phyloP scores from a whole-genome alignment of 2,329 filamentous ascomycete species.

The Aspergillus ochraceus region DNA sequence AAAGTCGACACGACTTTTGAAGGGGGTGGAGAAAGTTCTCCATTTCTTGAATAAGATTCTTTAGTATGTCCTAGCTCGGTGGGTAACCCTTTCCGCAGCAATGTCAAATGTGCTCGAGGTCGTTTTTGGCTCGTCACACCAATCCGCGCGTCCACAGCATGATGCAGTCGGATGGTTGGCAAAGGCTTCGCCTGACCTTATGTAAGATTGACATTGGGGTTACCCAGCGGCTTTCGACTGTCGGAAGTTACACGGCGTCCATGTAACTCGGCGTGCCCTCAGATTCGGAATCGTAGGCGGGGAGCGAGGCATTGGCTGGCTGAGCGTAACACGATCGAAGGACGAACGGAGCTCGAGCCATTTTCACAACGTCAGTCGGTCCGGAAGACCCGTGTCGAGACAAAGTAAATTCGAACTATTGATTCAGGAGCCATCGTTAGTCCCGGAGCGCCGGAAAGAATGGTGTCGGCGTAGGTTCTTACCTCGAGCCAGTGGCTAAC shows the following conservation, averaged over 20 bases:
- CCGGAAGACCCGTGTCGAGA: background rate
- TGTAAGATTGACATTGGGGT: background rate
- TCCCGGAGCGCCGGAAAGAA: background rate
- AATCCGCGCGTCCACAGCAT: too few species aligned
- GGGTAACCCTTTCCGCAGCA: background rate
- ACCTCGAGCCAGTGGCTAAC: constrained; percentile 18
- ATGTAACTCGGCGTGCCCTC: background rate
- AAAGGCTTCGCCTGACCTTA: background rate
- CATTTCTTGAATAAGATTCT: background rate
- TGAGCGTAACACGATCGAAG: constrained; percentile 16
- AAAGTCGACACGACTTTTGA: background rate
- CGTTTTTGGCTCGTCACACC: too few species aligned
- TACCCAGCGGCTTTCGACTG: background rate
- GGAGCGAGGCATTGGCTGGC: constrained; percentile 12
- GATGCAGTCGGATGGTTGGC: background rate
- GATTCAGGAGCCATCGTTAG: background rate
- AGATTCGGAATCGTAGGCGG: constrained; percentile 5
- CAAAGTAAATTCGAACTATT: constrained; percentile 13
- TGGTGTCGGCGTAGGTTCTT: background rate
- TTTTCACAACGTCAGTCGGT: constrained; percentile 8
- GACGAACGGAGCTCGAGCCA: constrained; percentile 6
- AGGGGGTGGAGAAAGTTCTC: background rate
- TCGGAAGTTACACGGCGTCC: background rate
- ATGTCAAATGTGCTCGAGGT: too few species aligned
- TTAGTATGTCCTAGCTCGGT: background rate